phyloP scores from a whole-genome alignment of 148 eudicot species.

The Vaccinium myrtillus region DNA sequence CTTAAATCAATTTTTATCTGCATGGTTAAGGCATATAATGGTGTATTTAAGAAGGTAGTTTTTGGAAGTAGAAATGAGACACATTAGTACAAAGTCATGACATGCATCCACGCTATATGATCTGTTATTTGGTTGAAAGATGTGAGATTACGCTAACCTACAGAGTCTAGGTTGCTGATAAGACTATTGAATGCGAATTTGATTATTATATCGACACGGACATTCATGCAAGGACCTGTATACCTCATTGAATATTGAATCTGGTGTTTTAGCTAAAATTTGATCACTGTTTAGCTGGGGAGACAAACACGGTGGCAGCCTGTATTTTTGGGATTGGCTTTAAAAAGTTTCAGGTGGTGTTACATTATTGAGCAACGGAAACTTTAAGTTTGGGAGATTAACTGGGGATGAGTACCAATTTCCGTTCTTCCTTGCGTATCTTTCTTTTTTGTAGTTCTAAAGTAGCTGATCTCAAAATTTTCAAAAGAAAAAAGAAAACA shows the following conservation, averaged over 20 bases:
- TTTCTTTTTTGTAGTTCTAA: not conserved
- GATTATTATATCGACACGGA: not conserved
- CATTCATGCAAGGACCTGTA: not conserved
- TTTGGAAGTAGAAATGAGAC: not conserved
- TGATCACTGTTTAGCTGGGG: not conserved
- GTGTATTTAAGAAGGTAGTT: slow-evolving; percentile 5
- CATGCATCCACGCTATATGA: not conserved
- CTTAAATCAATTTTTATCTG: not conserved
- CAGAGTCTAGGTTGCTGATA: not conserved
- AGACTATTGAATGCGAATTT: slow-evolving; percentile 1
- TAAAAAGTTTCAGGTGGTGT: not conserved
- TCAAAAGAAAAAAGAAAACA: not conserved
- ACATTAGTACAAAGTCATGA: not conserved
- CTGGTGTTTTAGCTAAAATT: not conserved
- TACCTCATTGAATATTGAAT: not conserved
- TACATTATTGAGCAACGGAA: not conserved
- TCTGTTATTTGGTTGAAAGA: not conserved
- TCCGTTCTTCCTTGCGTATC: not conserved
- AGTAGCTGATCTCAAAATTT: not conserved
- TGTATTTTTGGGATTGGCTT: not conserved
- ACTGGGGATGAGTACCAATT: not conserved
- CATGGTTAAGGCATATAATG: not conserved
- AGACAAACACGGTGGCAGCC: not conserved
- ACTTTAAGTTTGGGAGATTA: not conserved
- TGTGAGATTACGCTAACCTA: not conserved